phyloP scores from a whole-genome alignment of 2,329 filamentous ascomycete genomes.

The Monosporascus sp. region DNA sequence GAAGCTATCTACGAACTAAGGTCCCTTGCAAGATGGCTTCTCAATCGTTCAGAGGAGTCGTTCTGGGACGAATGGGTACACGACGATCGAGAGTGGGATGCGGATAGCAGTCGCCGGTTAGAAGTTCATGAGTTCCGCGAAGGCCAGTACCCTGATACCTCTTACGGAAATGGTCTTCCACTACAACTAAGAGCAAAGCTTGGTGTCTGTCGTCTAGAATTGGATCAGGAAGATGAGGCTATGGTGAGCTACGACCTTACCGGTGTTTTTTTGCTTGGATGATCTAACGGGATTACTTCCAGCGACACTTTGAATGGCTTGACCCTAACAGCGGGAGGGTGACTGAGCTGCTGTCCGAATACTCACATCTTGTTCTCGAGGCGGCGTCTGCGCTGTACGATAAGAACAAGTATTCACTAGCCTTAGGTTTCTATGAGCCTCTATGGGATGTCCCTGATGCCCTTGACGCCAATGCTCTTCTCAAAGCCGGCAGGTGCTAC shows the following conservation, averaged over 20 bases:
- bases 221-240: slow-evolving; percentile 66
- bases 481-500: slow-evolving; percentile 63
- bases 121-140: slow-evolving; percentile 56
- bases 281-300: slow-evolving; percentile 12
- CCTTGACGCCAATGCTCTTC: slow-evolving; percentile 45
- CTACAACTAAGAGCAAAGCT: slow-evolving; percentile 79
- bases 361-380: slow-evolving; percentile 75
- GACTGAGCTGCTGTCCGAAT: slow-evolving; percentile 53
- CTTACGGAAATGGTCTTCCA: slow-evolving; percentile 71
- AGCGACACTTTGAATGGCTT: slow-evolving; percentile 66
- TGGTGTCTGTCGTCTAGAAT: slow-evolving; percentile 72
- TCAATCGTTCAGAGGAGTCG: slow-evolving; percentile 66
- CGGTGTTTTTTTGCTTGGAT: slow-evolving; percentile 2
- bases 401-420: slow-evolving; percentile 29
- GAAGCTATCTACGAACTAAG: slow-evolving; percentile 68
- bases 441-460: slow-evolving; percentile 44
- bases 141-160: slow-evolving; percentile 43
- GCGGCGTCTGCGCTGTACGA: slow-evolving; percentile 44
- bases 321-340: slow-evolving; percentile 53
- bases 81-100: slow-evolving; percentile 89
- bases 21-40: slow-evolving; percentile 70
- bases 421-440: slow-evolving; percentile 52
- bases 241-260: slow-evolving; percentile 45
- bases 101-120: slow-evolving; percentile 61
- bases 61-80: slow-evolving; percentile 69